Percentiles rank a stretch among this genome's conserved stretches.
Evolutionary conservation across 352 stramenopile genomes (phyloP).

Genomic region (Phytophthora citrophthora): DNA sequence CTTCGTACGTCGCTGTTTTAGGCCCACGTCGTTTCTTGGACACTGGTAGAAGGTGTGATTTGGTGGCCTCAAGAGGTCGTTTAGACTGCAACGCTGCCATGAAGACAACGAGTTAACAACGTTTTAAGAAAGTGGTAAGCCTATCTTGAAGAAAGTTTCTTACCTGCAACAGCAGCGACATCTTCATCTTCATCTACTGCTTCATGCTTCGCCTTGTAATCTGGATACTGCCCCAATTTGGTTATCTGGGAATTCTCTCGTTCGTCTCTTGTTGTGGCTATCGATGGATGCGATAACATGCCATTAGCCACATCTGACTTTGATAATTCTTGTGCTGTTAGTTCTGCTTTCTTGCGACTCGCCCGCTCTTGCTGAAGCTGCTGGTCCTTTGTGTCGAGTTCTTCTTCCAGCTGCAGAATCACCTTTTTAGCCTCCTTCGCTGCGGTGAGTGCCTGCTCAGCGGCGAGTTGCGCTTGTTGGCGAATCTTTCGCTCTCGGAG

Average conservation of each 20-base stretch:
- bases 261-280: not conserved
- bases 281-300: not conserved
- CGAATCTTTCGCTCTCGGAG: slow-evolving; percentile 10
- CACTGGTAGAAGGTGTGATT: not conserved
- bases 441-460: slow-evolving; percentile 10
- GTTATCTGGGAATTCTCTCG: not conserved
- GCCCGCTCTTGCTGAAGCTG: slow-evolving; percentile 12
- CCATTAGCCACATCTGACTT: not conserved
- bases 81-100: not conserved
- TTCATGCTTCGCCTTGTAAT: not conserved
- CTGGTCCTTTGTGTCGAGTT: slow-evolving; percentile 5
- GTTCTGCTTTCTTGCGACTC: slow-evolving; percentile 1
- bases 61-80: not conserved
- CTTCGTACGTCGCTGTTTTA: not conserved
- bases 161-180: not conserved
- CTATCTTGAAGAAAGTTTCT: not conserved
- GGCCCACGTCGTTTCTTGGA: slow-evolving; percentile 5
- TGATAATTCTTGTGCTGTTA: not conserved
- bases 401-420: slow-evolving; percentile 15
- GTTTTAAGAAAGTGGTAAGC: not conserved
- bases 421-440: slow-evolving; percentile 20
- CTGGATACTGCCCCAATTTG: not conserved
- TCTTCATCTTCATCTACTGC: not conserved
- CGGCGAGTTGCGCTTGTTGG: slow-evolving; percentile 17
- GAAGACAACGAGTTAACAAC: not conserved